Evolutionary conservation across 1,139 yeast genomes (phyloP).

Genomic region (Waltiozyma sp.): DNA sequence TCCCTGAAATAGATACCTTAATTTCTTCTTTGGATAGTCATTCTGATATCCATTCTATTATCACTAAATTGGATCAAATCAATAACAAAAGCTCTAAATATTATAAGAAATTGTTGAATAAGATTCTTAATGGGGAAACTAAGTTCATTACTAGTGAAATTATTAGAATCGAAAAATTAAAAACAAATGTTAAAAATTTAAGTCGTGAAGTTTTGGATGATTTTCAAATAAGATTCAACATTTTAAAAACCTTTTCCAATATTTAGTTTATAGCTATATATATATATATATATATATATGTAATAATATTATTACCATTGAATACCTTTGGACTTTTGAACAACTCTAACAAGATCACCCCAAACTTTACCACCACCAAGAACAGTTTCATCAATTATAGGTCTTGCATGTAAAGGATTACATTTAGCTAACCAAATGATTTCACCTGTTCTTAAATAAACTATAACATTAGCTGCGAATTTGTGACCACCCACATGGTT

Average conservation of each 20-base stretch:
- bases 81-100: conserved; percentile 20
- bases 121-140: conserved; percentile 35
- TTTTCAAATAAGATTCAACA: conserved; percentile 37
- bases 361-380: conserved; percentile 57
- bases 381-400: conserved; percentile 67
- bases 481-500: conserved; percentile 97
- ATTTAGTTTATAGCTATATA: not conserved
- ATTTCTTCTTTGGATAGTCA: not conserved
- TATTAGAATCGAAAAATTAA: conserved; percentile 36
- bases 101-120: conserved; percentile 41
- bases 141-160: conserved; percentile 40
- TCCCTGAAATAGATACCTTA: conserved; percentile 29
- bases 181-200: conserved; percentile 29
- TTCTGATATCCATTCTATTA: not conserved
- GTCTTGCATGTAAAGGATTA: conserved; percentile 61
- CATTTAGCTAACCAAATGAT: conserved; percentile 85
- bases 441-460: conserved; percentile 63
- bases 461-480: conserved; percentile 77
- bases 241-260: conserved; percentile 23
- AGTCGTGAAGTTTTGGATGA: conserved; percentile 30
- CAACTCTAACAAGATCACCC: conserved; percentile 59
- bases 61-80: not conserved
- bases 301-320: conserved; percentile 50
- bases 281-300: not conserved
- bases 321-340: conserved; percentile 40